phyloP scores from a whole-genome alignment of 2,329 filamentous ascomycete genomes.

The Epichloe sibirici region DNA sequence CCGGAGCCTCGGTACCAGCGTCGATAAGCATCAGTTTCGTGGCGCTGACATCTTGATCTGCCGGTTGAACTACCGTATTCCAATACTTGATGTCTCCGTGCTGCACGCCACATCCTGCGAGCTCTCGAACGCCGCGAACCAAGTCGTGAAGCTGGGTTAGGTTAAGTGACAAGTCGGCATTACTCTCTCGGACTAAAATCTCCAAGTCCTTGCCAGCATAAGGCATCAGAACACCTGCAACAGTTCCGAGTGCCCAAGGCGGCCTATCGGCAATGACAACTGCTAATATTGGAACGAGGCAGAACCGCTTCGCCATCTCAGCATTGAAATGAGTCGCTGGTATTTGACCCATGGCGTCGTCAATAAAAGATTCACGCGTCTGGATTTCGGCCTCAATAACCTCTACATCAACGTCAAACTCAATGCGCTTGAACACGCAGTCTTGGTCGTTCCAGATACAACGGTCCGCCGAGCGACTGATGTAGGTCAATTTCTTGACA shows the following conservation, averaged over 20 bases:
- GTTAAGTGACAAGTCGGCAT: too few species aligned
- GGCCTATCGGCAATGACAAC: conserved; percentile 6
- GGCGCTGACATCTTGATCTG: too few species aligned
- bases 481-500: conserved; percentile 6
- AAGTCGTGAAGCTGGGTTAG: too few species aligned
- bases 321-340: background rate
- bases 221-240: too few species aligned
- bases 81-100: too few species aligned
- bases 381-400: conserved; percentile 8
- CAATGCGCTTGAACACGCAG: conserved; percentile 13
- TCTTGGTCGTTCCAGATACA: conserved; percentile 6
- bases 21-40: too few species aligned
- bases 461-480: conserved; percentile 6
- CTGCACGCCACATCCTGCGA: too few species aligned
- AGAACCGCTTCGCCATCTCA: conserved; percentile 9
- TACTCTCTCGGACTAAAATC: too few species aligned
- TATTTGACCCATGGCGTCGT: background rate
- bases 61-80: too few species aligned
- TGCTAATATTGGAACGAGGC: conserved; percentile 8
- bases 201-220: too few species aligned
- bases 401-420: conserved; percentile 9
- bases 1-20: too few species aligned
- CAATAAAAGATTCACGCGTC: conserved; percentile 7
- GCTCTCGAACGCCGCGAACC: too few species aligned
- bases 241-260: background rate